These are phyloP conservation scores for Tylopilus sp. DNA, from an alignment of 1,284 basidiomycete genomes.

Conservation along the genomic window DNA sequence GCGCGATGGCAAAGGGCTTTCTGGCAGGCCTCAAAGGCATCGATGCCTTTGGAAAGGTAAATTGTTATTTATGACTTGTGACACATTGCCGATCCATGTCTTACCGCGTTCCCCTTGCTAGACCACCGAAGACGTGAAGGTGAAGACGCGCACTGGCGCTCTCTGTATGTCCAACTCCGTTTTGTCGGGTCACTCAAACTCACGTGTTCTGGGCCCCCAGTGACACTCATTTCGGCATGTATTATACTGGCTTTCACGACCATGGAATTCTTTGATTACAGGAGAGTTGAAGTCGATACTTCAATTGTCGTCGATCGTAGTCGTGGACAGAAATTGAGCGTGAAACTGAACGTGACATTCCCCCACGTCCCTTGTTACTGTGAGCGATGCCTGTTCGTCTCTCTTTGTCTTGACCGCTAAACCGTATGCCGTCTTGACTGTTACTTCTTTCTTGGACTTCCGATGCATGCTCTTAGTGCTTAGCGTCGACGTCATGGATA, in stretches of 20 bases:
- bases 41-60: slow-evolving; percentile 97
- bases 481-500: slow-evolving; percentile 97
- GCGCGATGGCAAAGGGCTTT: slow-evolving; percentile 69
- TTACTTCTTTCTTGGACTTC: neutral
- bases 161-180: slow-evolving; percentile 56
- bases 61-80: slow-evolving; percentile 13
- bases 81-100: slow-evolving; percentile 8
- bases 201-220: slow-evolving; percentile 39
- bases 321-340: slow-evolving; percentile 90
- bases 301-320: slow-evolving; percentile 91
- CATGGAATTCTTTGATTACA: slow-evolving; percentile 96
- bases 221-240: slow-evolving; percentile 89
- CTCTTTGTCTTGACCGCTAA: neutral
- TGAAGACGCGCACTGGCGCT: slow-evolving; percentile 92
- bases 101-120: slow-evolving; percentile 34
- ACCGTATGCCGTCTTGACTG: neutral
- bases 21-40: slow-evolving; percentile 76
- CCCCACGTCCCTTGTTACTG: slow-evolving; percentile 96
- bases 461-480: slow-evolving; percentile 57
- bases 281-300: slow-evolving; percentile 82
- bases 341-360: slow-evolving; percentile 92
- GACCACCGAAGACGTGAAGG: slow-evolving; percentile 98
- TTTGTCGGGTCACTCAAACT: neutral
- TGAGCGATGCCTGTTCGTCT: slow-evolving; percentile 43
- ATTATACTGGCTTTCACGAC: slow-evolving; percentile 90